These are phyloP conservation scores for Lactarius hatsudake DNA, from an alignment of 768 basidiomycete species.

Conservation along the genomic window DNA sequence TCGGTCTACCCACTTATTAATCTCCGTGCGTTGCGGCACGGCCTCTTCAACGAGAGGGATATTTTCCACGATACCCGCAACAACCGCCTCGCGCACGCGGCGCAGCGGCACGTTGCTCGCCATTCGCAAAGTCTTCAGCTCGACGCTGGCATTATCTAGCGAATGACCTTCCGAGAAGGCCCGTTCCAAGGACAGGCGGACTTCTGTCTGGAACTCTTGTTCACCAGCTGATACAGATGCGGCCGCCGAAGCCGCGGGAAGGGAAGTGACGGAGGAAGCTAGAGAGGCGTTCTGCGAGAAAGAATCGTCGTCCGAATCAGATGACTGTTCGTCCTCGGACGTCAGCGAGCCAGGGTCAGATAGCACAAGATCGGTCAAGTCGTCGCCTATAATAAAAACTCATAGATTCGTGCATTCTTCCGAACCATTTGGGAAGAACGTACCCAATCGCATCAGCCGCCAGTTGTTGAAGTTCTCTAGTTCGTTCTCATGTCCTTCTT, in stretches of 20 bases:
- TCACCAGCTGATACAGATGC: constrained; percentile 37
- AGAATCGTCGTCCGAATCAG: constrained; percentile 37
- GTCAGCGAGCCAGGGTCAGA: constrained; percentile 59
- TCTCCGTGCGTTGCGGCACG: constrained; percentile 59
- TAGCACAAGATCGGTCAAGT: constrained; percentile 56
- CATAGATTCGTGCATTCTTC: not conserved
- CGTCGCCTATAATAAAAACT: constrained; percentile 47
- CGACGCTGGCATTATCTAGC: constrained; percentile 89
- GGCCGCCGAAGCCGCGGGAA: constrained; percentile 42
- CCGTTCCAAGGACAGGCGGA: constrained; percentile 81
- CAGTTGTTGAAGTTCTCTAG: constrained; percentile 64
- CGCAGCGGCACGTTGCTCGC: constrained; percentile 88
- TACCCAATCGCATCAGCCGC: constrained; percentile 75
- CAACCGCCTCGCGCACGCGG: constrained; percentile 85
- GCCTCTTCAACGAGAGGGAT: constrained; percentile 60
- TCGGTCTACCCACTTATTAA: constrained; percentile 57
- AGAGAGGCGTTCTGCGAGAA: constrained; percentile 39
- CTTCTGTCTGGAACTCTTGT: constrained; percentile 72
- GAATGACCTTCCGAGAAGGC: constrained; percentile 91
- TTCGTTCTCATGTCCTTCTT: constrained; percentile 61
- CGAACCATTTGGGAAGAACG: not conserved
- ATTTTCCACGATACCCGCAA: constrained; percentile 75
- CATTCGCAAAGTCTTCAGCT: constrained; percentile 95
- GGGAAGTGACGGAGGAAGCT: constrained; percentile 50
- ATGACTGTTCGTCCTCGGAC: constrained; percentile 45